Evolutionary conservation across 352 stramenopile species (phyloP).

Genomic region (Phytophthora cryptogea): DNA sequence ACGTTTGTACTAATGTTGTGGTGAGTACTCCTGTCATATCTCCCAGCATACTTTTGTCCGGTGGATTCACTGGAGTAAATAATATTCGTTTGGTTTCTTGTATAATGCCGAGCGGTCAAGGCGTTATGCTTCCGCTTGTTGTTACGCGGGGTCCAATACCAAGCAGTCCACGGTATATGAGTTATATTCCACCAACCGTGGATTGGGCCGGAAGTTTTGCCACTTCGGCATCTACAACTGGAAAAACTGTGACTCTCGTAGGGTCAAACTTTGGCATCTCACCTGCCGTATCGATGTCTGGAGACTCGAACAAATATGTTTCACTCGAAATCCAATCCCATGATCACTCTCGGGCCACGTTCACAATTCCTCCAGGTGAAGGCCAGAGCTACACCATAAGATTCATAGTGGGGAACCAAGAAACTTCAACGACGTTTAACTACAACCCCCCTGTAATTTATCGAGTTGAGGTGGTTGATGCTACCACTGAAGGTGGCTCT

Average conservation of each 20-base stretch:
- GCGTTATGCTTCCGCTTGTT: slow-evolving; percentile 41
- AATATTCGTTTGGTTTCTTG: slow-evolving; percentile 51
- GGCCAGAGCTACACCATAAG: slow-evolving; percentile 40
- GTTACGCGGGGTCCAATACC: slow-evolving; percentile 37
- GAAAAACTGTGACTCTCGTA: slow-evolving; percentile 45
- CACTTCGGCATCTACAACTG: slow-evolving; percentile 36
- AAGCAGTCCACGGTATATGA: slow-evolving; percentile 53
- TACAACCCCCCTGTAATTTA: slow-evolving; percentile 58
- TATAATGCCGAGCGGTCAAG: slow-evolving; percentile 50
- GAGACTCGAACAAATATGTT: background rate
- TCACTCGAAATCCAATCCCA: slow-evolving; percentile 27
- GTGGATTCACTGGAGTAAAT: slow-evolving; percentile 24
- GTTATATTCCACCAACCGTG: slow-evolving; percentile 52
- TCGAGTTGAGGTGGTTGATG: slow-evolving; percentile 35
- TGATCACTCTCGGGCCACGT: slow-evolving; percentile 41
- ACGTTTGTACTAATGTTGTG: slow-evolving; percentile 36
- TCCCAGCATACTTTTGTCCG: slow-evolving; percentile 28
- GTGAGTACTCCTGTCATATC: slow-evolving; percentile 26
- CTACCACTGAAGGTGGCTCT: slow-evolving; percentile 48
- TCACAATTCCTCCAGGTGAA: slow-evolving; percentile 57
- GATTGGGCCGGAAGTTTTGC: slow-evolving; percentile 45
- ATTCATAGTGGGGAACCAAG: slow-evolving; percentile 51
- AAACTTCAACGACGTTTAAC: slow-evolving; percentile 37
- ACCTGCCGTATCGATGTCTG: slow-evolving; percentile 34
- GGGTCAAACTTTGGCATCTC: slow-evolving; percentile 51